These are phyloP conservation scores for Gliomastix tumulicola DNA, from an alignment of 2,329 filamentous ascomycete genomes.

Conservation along the genomic window DNA sequence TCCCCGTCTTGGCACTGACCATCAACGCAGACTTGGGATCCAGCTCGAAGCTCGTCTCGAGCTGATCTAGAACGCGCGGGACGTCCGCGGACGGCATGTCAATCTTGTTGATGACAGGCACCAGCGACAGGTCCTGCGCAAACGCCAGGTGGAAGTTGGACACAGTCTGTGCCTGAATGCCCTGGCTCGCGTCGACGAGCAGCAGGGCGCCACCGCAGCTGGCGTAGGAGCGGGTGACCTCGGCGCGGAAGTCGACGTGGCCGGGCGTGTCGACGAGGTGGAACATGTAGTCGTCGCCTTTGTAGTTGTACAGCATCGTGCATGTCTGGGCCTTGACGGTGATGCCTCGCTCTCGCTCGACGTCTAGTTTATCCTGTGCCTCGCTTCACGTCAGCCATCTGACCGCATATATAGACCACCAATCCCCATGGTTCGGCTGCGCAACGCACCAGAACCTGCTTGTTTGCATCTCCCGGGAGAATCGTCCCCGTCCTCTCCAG, in stretches of 20 bases:
- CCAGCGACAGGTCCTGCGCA: constrained; percentile 75
- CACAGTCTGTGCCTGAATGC: constrained; percentile 94
- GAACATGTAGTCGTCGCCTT: constrained; percentile 81
- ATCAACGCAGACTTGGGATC: constrained; percentile 62
- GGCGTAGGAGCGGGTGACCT: constrained; percentile 92
- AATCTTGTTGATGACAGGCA: constrained; percentile 96
- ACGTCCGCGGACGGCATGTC: constrained; percentile 87
- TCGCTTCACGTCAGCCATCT: no score
- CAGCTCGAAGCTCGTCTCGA: constrained; percentile 80
- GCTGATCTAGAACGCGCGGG: constrained; percentile 78
- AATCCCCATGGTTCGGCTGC: no score
- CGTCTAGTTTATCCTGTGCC: constrained; percentile 77
- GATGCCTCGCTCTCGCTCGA: constrained; percentile 92
- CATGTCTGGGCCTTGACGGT: constrained; percentile 99
- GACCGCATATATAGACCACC: no score
- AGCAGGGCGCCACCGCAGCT: constrained; percentile 90
- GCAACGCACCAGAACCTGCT: constrained; percentile 68
- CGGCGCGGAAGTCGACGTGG: constrained; percentile 95
- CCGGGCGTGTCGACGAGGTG: constrained; percentile 96
- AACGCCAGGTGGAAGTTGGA: constrained; percentile 99
- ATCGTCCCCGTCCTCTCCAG: constrained; percentile 95
- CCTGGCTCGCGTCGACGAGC: constrained; percentile 92
- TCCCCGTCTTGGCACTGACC: constrained; percentile 89
- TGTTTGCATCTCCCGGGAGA: constrained; percentile 69
- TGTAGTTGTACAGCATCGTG: constrained; percentile 89